A percentile compares a stretch with the other conserved stretches of the same genome.
Conservation (phyloP, 805 yeast genomes). For the Candida anglica region DNA sequence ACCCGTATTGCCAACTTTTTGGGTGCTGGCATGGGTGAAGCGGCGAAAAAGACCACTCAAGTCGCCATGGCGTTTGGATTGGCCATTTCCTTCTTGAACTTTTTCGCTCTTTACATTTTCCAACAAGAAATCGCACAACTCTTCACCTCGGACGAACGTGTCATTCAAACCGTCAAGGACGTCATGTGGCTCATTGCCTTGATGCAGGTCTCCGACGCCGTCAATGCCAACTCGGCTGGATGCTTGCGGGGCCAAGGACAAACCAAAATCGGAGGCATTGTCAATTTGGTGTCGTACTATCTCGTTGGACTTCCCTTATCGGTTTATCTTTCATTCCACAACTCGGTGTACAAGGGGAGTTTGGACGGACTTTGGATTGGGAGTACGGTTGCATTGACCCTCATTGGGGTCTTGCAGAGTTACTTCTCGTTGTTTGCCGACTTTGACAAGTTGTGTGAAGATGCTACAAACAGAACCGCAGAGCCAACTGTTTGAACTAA, state of each 20-base stretch:
- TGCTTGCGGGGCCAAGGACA: conserved; percentile 76
- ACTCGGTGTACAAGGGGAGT: conserved; percentile 36
- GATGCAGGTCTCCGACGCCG: conserved; percentile 68
- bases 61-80: conserved; percentile 37
- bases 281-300: conserved; percentile 56
- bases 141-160: conserved; percentile 60
- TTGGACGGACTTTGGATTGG: conserved; percentile 67
- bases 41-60: conserved; percentile 33
- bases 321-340: conserved; percentile 48
- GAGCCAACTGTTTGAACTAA: no score
- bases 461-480: conserved; percentile 33
- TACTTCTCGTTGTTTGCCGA: conserved; percentile 32
- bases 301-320: conserved; percentile 62
- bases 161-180: conserved; percentile 44
- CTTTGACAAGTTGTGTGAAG: conserved; percentile 32
- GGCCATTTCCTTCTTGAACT: conserved; percentile 28
- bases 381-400: conserved; percentile 47
- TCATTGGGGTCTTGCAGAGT: conserved; percentile 46
- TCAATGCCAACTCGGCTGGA: conserved; percentile 72
- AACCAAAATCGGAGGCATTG: conserved; percentile 59
- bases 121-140: conserved; percentile 32
- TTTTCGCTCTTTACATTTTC: conserved; percentile 25
- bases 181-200: conserved; percentile 62
- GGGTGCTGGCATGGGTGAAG: conserved; percentile 40
- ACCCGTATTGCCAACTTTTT: conserved; percentile 55